A percentile compares a stretch with the other conserved stretches of the same genome.
phyloP scores from a whole-genome alignment of 75 land plant species.

The Cunninghamia lanceolata region DNA sequence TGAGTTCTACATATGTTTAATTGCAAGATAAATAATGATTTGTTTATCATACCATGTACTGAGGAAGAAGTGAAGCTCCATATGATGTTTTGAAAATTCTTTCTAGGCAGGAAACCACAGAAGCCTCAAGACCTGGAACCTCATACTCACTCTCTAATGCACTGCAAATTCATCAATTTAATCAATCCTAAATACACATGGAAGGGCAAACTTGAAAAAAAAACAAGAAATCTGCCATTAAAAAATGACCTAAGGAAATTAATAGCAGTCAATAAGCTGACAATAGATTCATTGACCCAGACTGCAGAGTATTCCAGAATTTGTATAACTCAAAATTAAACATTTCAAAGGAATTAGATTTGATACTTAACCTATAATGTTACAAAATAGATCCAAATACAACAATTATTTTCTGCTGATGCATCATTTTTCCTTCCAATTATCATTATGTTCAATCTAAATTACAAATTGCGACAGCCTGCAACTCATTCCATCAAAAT shows the following conservation, averaged over 20 bases:
- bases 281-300: not conserved
- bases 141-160: slow-evolving; percentile 33
- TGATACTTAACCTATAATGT: not conserved
- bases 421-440: not conserved
- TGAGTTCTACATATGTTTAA: not conserved
- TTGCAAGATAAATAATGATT: not conserved
- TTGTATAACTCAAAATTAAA: not conserved
- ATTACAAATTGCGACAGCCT: not conserved
- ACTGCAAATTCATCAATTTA: slow-evolving; percentile 27
- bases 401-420: not conserved
- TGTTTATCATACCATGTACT: slow-evolving; percentile 41
- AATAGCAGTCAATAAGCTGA: not conserved
- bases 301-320: not conserved
- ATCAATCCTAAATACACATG: not conserved
- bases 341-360: not conserved
- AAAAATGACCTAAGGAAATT: not conserved
- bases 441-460: not conserved
- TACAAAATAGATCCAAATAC: not conserved
- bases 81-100: slow-evolving; percentile 59
- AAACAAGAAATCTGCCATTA: not conserved
- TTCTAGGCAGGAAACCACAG: slow-evolving; percentile 56
- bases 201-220: not conserved
- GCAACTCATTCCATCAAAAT: not conserved
- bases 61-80: slow-evolving; percentile 59
- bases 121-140: slow-evolving; percentile 37